A percentile compares a stretch with the other conserved stretches of the same genome.
Evolutionary conservation across 305 asterid species (phyloP).

Genomic region (Withania somnifera): DNA sequence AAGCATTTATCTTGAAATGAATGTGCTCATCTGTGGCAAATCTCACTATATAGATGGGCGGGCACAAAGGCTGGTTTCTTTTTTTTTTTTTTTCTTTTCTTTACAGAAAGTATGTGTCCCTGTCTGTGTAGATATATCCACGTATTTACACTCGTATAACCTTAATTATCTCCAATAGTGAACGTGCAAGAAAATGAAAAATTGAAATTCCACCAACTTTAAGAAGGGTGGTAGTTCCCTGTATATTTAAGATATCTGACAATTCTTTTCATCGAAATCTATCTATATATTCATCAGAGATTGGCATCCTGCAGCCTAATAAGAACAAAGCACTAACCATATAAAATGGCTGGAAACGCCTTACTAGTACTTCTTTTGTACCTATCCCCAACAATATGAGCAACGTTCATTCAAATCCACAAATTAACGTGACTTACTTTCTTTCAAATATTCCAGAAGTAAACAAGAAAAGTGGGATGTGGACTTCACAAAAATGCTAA

Average conservation of each 20-base stretch:
- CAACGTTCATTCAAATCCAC: background rate
- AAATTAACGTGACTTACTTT: background rate
- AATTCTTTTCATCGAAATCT: background rate
- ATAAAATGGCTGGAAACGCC: background rate
- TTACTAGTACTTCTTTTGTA: background rate
- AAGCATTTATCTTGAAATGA: too few species aligned
- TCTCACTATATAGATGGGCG: too few species aligned
- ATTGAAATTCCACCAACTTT: background rate
- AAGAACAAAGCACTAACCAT: background rate
- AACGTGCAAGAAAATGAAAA: background rate
- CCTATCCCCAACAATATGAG: too few species aligned
- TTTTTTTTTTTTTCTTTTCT: too few species aligned
- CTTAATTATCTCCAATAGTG: too few species aligned
- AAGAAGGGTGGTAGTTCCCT: background rate
- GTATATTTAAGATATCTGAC: background rate
- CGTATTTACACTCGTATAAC: too few species aligned
- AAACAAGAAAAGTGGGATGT: background rate
- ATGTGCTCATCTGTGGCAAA: too few species aligned
- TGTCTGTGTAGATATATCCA: too few species aligned
- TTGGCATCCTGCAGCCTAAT: background rate
- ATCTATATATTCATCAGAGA: background rate
- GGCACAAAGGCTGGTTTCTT: too few species aligned
- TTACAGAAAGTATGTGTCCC: too few species aligned
- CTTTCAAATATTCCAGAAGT: background rate
- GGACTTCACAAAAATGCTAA: background rate